phyloP scores from a whole-genome alignment of 2,329 filamentous ascomycete genomes.

The Fusarium fracticaudum region DNA sequence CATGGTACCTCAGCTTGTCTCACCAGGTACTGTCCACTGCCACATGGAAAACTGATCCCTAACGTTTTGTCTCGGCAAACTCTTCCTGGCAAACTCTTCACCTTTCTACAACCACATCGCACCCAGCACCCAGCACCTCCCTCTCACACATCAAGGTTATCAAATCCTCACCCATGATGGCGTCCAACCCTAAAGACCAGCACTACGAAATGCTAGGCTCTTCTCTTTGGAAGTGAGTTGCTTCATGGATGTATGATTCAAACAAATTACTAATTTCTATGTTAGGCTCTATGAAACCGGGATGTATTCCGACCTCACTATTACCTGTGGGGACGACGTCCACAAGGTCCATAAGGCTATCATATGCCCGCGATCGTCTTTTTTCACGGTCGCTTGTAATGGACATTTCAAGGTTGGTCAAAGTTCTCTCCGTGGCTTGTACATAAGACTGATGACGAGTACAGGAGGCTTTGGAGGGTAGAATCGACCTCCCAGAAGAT shows the following conservation, averaged over 20 bases:
- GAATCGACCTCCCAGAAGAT: conserved; percentile 7
- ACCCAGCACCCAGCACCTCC: background rate
- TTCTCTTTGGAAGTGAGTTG: background rate
- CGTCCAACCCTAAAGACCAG: background rate
- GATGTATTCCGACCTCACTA: background rate
- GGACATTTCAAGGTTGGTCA: background rate
- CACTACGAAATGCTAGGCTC: background rate
- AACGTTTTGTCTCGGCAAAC: background rate
- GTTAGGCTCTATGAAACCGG: background rate
- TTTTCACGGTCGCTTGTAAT: background rate
- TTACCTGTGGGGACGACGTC: fast-evolving
- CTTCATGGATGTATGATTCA: too few species aligned
- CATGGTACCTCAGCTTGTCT: background rate
- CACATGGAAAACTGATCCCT: background rate
- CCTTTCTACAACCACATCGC: background rate
- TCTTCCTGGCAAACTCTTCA: background rate
- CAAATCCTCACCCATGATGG: background rate
- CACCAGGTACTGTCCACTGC: background rate
- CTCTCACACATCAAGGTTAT: fast-evolving
- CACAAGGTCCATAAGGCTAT: background rate
- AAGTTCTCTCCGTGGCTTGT: background rate
- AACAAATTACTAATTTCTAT: background rate
- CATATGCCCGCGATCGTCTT: background rate
- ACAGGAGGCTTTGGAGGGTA: background rate
- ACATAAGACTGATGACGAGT: background rate